A percentile compares a stretch with the other conserved stretches of the same genome.
Conservation (phyloP, 495 filamentous ascomycete species). For the Trichoderma orchidacearum region DNA sequence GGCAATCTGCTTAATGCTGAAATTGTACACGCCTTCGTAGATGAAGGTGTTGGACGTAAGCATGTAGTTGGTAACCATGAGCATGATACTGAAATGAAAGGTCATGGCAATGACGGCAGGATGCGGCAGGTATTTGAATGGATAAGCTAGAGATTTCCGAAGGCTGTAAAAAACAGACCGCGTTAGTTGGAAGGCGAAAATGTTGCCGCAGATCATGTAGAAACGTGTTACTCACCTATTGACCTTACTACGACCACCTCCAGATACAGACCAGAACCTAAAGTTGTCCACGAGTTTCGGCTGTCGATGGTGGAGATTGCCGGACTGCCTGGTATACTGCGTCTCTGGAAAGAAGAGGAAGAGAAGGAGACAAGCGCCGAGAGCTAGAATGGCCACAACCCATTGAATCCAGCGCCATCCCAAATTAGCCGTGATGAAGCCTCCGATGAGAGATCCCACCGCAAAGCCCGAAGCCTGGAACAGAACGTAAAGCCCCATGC, state of each 20-base stretch:
- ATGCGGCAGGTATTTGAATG: neutral
- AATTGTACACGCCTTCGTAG: neutral
- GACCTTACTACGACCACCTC: neutral
- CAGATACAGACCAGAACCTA: neutral
- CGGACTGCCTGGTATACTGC: neutral
- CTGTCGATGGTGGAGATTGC: neutral
- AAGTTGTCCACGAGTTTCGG: neutral
- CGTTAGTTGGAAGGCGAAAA: neutral
- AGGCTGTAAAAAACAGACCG: neutral
- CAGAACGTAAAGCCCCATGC: neutral
- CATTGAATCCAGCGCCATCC: neutral
- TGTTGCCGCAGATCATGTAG: neutral
- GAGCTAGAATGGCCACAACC: neutral
- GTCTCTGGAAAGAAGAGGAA: neutral
- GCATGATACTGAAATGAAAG: neutral
- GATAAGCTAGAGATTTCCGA: neutral
- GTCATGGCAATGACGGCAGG: neutral
- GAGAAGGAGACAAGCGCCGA: neutral
- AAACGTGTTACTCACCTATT: neutral
- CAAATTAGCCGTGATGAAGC: neutral
- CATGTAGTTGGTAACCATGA: neutral
- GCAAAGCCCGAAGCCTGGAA: neutral
- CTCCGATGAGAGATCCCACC: neutral
- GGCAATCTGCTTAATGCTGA: neutral
- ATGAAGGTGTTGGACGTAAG: neutral